Base-by-base conservation (phyloP, 768 basidiomycete genomes). In the Xanthoconium stramineum region DNA sequence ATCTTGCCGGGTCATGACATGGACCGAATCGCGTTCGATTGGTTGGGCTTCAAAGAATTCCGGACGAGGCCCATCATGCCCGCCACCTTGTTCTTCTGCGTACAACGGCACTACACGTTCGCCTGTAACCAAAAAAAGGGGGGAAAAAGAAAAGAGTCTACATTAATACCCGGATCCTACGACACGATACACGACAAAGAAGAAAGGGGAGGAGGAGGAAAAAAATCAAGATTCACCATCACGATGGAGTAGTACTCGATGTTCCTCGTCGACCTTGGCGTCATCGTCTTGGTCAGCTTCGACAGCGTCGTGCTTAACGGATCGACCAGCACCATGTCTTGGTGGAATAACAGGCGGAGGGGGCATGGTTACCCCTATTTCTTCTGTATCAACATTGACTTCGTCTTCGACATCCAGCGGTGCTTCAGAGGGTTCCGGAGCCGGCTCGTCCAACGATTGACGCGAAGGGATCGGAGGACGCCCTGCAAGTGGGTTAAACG, bases 401-500 rank as follows among this genome's bases (percentile, higher is more conserved):
- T 69, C 55, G 30, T 67, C 57, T 49, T 70, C 58, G 45, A 61
- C 58, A n/a, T 59, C 60, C 6, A 58, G 58, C 15, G 35, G 45
- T 55, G 50, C 59, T 39, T 61, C 28, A 3, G 47, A 40, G 19
- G 20, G 46, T 4, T 8, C 36, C n/a, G 28, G 11, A 15, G 37
- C 47, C 1, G 42, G 48, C 44, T 65, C 64, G 15, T 57, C 50
- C 53, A 65, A 20, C 3, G 65, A 56, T 7, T 47, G 46, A 56
- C 53, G 69, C 14, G 61, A 66, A 6, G 58, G 49, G 32, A 61
- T 14, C 10, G 62, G 66, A 28, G 74, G 70, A 30, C 65, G 75
- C 14, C 74, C 70, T 9, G 75, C 72, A 51, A 85, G 78, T 3
- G 85, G 82, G 61, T 85, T 76, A 73, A 79, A 72, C 60, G 81